Percentiles rank a stretch among this genome's conserved stretches.
Evolutionary conservation across 495 filamentous ascomycete species (phyloP).

Genomic region (Penicillium longicatenatum): DNA sequence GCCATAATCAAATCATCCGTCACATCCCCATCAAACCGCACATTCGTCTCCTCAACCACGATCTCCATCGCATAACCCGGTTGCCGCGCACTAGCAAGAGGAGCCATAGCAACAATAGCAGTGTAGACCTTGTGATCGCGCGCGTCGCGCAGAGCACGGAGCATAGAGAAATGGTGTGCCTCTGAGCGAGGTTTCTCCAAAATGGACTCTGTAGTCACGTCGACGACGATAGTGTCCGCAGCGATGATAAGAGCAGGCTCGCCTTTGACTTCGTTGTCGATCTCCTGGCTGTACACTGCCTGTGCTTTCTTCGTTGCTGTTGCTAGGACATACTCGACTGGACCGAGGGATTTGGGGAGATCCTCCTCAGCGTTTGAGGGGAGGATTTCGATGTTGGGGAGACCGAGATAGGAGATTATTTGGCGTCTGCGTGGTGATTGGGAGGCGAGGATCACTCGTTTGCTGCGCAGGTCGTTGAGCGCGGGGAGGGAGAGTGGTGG

Average conservation of each 20-base stretch:
- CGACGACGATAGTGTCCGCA: conserved; percentile 89
- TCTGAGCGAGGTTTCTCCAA: conserved; percentile 87
- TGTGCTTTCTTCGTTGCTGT: conserved; percentile 83
- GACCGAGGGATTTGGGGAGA: conserved; percentile 74
- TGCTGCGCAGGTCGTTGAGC: conserved; percentile 66
- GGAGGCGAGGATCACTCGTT: conserved; percentile 85
- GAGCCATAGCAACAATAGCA: conserved; percentile 77
- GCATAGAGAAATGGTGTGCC: conserved; percentile 79
- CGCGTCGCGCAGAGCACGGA: conserved; percentile 74
- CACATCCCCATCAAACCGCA: conserved; percentile 72
- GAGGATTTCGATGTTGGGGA: conserved; percentile 76
- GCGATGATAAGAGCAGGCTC: conserved; percentile 88
- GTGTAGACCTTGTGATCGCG: conserved; percentile 78
- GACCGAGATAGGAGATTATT: conserved; percentile 72
- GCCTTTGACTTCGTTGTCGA: conserved; percentile 56
- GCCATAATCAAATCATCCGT: conserved; percentile 81
- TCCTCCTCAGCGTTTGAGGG: conserved; percentile 81
- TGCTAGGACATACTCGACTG: conserved; percentile 86
- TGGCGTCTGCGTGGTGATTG: conserved; percentile 80
- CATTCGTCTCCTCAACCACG: conserved; percentile 83
- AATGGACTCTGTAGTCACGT: conserved; percentile 59
- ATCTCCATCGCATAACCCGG: conserved; percentile 85
- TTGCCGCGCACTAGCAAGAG: conserved; percentile 69
- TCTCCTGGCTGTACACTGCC: conserved; percentile 70
- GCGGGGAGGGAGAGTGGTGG: conserved; percentile 78